Evolutionary conservation across 805 yeast species (phyloP), one percentile per base, ranked within the genome.

Genomic region (Helenozyma baotianmanensis): DNA sequence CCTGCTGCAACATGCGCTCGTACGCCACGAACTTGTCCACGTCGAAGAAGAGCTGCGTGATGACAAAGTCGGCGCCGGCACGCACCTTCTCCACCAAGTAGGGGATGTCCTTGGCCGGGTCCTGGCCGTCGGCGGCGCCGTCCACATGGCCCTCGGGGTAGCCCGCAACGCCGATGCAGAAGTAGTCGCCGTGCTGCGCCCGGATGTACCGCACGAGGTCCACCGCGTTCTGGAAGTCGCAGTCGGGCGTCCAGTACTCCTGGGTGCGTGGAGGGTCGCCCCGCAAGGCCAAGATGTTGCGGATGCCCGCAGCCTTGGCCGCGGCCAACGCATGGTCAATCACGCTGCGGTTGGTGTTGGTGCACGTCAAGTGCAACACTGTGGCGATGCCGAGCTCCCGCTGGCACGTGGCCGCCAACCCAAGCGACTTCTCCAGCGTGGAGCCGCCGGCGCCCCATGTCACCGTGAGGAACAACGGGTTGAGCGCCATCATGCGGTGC

Each of bases 381-480:
- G 96, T 87, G 3, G 96, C 87, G n/a, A 90, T 62, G 3, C 82
- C 81, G 38, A 89, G 68, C 30, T 80, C 86, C 28, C 72, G 62
- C 49, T 83, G 86, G 47, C 94, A 82, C 2, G 84, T 72, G 15
- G 76, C 66, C 1, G 96, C 96, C 37, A 92, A 67, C 27, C 85
- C 90, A 38, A 92, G 58, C 0, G 96, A 85, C 62, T 87, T 88
- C 30, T 76, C 82, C 29, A 90, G 78, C 8, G 97, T 87, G 4
- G 95, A 79, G 3, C 98, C 98, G 25, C 97, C 97, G 4, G 98
- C 97, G 21, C 97, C 98, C 97, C 97, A 92, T 0, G 99, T 92
- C 10, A 92, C 82, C 3, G 96, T 86, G 34, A 90, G 80, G 55
- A 92, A 94, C 11, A 82, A 64, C 3, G 97, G 97, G 36, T 88